phyloP scores from a whole-genome alignment of 2,329 filamentous ascomycete genomes.

The Xylaria sp. region DNA sequence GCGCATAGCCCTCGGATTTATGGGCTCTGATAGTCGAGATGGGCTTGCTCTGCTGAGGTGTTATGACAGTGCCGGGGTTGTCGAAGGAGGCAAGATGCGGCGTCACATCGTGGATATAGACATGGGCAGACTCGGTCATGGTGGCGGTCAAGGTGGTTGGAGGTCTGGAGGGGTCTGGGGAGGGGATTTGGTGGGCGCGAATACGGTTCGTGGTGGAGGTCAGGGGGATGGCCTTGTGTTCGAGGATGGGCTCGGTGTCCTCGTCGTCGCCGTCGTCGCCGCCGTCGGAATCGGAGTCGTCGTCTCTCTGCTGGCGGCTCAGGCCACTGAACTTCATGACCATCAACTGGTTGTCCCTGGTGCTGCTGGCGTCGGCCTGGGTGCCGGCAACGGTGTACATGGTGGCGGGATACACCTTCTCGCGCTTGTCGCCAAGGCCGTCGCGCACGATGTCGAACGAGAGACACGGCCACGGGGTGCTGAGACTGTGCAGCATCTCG shows the following conservation, averaged over 20 bases:
- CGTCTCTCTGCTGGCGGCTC: conserved; percentile 82
- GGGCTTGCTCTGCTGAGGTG: conserved; percentile 87
- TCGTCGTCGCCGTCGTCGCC: conserved; percentile 77
- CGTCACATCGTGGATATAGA: conserved; percentile 94
- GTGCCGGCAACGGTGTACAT: conserved; percentile 96
- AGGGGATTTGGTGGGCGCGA: conserved; percentile 82
- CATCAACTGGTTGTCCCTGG: conserved; percentile 92
- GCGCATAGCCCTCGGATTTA: conserved; percentile 90
- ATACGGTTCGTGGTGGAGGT: conserved; percentile 93
- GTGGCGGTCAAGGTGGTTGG: conserved; percentile 86
- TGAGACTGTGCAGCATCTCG: conserved; percentile 95
- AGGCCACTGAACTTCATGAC: conserved; percentile 96
- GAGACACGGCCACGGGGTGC: conserved; percentile 94
- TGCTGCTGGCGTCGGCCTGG: conserved; percentile 79
- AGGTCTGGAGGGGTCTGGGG: conserved; percentile 74
- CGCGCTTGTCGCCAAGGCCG: conserved; percentile 82
- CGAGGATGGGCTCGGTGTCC: conserved; percentile 86
- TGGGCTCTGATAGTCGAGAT: conserved; percentile 88
- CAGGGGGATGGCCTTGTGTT: conserved; percentile 88
- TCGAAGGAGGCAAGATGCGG: conserved; percentile 91
- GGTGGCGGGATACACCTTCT: conserved; percentile 90
- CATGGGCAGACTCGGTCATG: conserved; percentile 89
- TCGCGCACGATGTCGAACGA: conserved; percentile 95
- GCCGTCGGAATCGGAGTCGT: conserved; percentile 74
- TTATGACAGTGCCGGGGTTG: conserved; percentile 82